These are phyloP conservation scores for Helenozyma baotianmanensis DNA, from an alignment of 805 yeast species.

Conservation along the genomic window DNA sequence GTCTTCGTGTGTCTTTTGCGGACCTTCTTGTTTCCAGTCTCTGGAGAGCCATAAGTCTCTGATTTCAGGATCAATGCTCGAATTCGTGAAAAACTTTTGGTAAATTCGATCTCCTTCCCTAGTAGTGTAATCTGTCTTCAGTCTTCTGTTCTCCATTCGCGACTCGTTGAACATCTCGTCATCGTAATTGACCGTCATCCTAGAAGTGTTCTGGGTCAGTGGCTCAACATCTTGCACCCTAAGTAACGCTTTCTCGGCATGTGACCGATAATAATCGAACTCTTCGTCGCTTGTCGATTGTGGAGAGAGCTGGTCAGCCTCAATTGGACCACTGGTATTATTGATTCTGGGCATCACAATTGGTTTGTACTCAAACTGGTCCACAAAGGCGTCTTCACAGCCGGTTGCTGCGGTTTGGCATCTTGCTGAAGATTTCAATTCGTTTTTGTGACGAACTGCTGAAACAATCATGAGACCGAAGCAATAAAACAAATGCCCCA, in stretches of 20 bases:
- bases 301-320: too few species aligned
- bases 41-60: constrained; percentile 49
- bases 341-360: too few species aligned
- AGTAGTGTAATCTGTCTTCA: constrained; percentile 47
- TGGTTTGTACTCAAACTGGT: constrained; percentile 5
- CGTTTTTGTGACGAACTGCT: too few species aligned
- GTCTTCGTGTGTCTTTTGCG: constrained; percentile 2
- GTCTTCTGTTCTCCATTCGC: constrained; percentile 12
- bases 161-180: constrained; percentile 1
- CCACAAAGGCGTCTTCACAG: not conserved
- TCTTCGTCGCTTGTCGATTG: constrained; percentile 4
- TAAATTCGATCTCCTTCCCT: constrained; percentile 58
- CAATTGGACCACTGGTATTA: too few species aligned
- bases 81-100: constrained; percentile 34
- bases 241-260: constrained; percentile 9
- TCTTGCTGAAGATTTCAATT: too few species aligned
- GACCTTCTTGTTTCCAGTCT: constrained; percentile 12
- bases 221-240: constrained; percentile 1
- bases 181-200: constrained; percentile 1
- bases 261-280: constrained; percentile 13
- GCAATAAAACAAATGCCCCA: constrained; percentile 26
- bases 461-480: constrained; percentile 19
- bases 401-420: too few species aligned
- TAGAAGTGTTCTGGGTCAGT: not conserved
- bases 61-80: constrained; percentile 48